Conservation (phyloP, 306 rosid genomes). For the Sphenostylis stenocarpa region DNA sequence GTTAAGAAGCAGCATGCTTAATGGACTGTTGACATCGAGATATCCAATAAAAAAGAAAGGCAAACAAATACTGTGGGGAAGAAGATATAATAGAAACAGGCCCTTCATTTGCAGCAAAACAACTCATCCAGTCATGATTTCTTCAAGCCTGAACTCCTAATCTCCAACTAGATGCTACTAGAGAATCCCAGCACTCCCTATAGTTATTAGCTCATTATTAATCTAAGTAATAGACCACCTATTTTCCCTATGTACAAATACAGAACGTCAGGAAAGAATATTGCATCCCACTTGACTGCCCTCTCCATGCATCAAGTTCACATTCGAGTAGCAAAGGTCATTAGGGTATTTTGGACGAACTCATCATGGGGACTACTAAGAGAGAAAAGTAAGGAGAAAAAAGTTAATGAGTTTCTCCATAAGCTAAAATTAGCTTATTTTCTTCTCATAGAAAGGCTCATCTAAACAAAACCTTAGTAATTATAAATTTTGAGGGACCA, state of each 20-base stretch:
- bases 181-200: not conserved
- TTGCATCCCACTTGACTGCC: not conserved
- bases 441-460: no score
- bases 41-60: constrained; percentile 6
- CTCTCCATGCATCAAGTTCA: not conserved
- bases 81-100: not conserved
- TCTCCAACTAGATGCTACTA: not conserved
- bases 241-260: not conserved
- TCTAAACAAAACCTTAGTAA: no score
- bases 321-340: not conserved
- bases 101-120: constrained; percentile 1
- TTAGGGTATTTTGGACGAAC: no score
- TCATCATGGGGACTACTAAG: no score
- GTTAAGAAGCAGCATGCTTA: not conserved
- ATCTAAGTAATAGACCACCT: not conserved
- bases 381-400: no score
- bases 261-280: not conserved
- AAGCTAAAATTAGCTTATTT: no score
- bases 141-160: not conserved
- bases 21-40: not conserved
- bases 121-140: not conserved
- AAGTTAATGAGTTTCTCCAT: no score
- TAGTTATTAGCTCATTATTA: not conserved
- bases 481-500: not conserved
- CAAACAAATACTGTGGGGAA: not conserved